Evolutionary conservation across 305 asterid species (phyloP), one percentile per base, ranked within the genome.

Genomic region (Fraxinus dipetala): DNA sequence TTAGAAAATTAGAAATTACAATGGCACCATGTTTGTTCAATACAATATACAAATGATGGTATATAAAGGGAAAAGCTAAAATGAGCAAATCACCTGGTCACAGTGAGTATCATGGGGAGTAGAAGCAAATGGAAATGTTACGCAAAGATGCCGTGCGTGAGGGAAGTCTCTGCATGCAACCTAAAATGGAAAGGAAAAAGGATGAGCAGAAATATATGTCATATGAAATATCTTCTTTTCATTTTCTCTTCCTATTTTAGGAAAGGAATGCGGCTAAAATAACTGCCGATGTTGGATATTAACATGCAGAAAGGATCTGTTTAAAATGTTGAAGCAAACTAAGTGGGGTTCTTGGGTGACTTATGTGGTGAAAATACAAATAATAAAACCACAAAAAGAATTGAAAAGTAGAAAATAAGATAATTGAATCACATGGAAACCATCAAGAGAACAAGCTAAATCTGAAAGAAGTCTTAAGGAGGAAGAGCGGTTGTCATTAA

Each of bases 81-180:
- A 43, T 63, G 72, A 65, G 77, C 76, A 77, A 74, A 83, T 81
- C 87, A 94, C 99, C 93, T 77, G 94, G 85, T 79, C 84, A 84
- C 99, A 96, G 56, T 94, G 92, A 34, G 80, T 83, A 65, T 87
- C 90, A 30, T 93, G 98, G 40, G 90, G 86, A 74, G 94, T 91
- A 40, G 95, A 92, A 77, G 88, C 82, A 78, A 94, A 93, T 35
- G 86, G 89, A 83, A 85, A 90, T 82, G 87, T 93, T 38, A 81
- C 97, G 83, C 99, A 96, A 76, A 89, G 95, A 88, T 96, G 97
- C n/a, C 99, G 90, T 2, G 99, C 79, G 80, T 96, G 99, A 80
- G 99, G 98, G 83, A 89, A 96, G 87, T 96, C 99, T 87, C 99
- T 87, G 86, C 98, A 94, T 22, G 99, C 99, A 83, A 96, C 92